Percentiles rank a stretch among this genome's conserved stretches.
These are phyloP conservation scores for Dimocarpus longan DNA, from an alignment of 345 rosid genomes.

Conservation along the genomic window DNA sequence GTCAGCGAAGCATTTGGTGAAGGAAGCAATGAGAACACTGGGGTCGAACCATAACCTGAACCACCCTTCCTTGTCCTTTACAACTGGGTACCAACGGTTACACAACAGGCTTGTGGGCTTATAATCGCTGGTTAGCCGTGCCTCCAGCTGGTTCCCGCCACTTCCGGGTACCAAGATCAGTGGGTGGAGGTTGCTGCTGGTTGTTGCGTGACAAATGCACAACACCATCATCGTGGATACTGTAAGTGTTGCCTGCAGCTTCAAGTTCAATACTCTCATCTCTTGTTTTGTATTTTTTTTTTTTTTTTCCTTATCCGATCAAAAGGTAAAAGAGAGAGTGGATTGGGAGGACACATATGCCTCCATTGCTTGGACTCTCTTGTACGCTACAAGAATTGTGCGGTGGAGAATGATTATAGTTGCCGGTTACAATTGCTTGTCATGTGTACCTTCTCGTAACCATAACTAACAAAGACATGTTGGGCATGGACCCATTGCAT, in stretches of 20 bases:
- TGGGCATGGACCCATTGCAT: no score
- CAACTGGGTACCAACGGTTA: slow-evolving; percentile 53
- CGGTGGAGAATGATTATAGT: not conserved
- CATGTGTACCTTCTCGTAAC: no score
- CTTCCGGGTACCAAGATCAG: slow-evolving; percentile 75
- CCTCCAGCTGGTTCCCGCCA: slow-evolving; percentile 91
- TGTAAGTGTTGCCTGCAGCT: not conserved
- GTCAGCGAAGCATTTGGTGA: slow-evolving; percentile 69
- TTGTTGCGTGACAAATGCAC: slow-evolving; percentile 36
- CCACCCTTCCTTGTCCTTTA: slow-evolving; percentile 65
- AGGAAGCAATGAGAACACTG: slow-evolving; percentile 60
- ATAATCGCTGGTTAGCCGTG: slow-evolving; percentile 57
- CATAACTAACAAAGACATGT: no score
- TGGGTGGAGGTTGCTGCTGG: slow-evolving; percentile 57
- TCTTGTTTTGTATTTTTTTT: not conserved
- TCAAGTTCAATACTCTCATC: slow-evolving; percentile 25
- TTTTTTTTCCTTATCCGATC: not conserved
- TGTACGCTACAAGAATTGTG: not conserved
- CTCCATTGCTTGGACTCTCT: not conserved
- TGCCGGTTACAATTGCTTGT: no score
- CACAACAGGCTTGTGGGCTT: slow-evolving; percentile 57
- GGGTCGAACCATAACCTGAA: slow-evolving; percentile 89
- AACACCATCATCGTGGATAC: slow-evolving; percentile 43
- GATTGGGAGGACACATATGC: not conserved
- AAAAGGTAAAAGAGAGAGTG: not conserved